These are phyloP conservation scores for Leccinellum luteum DNA, from an alignment of 768 basidiomycete genomes.

Conservation along the genomic window DNA sequence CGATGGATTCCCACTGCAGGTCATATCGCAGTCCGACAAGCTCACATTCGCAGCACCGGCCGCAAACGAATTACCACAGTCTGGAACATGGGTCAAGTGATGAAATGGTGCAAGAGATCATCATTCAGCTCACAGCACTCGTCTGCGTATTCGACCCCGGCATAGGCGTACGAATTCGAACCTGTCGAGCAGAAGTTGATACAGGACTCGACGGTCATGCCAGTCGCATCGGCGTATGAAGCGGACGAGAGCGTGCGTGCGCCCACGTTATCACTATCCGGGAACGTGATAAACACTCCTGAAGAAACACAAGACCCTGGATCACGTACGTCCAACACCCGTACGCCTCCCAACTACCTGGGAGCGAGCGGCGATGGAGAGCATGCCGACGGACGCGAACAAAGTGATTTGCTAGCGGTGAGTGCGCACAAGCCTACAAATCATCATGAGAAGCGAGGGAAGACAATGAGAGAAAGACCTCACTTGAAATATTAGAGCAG, in stretches of 20 bases:
- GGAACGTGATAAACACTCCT: constrained; percentile 7
- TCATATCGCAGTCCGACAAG: constrained; percentile 54
- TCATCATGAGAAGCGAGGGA: constrained; percentile 1
- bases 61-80: constrained; percentile 58
- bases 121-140: constrained; percentile 54
- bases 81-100: constrained; percentile 32
- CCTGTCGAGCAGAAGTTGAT: constrained; percentile 41
- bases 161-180: constrained; percentile 48
- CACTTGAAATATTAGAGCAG: constrained; percentile 4
- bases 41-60: constrained; percentile 45
- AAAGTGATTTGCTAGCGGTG: background rate
- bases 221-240: constrained; percentile 41
- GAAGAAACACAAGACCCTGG: constrained; percentile 4
- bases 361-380: constrained; percentile 34
- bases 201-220: constrained; percentile 63
- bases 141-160: constrained; percentile 66
- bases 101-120: background rate
- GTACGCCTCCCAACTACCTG: constrained; percentile 51
- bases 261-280: constrained; percentile 51
- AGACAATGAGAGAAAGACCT: background rate
- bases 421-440: constrained; percentile 10
- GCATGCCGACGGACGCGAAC: background rate
- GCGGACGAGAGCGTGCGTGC: constrained; percentile 56
- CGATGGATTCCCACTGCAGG: constrained; percentile 55
- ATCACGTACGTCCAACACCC: constrained; percentile 62